phyloP scores from a whole-genome alignment of 106 monocot genomes.

The Acanthochlamys bracteata region DNA sequence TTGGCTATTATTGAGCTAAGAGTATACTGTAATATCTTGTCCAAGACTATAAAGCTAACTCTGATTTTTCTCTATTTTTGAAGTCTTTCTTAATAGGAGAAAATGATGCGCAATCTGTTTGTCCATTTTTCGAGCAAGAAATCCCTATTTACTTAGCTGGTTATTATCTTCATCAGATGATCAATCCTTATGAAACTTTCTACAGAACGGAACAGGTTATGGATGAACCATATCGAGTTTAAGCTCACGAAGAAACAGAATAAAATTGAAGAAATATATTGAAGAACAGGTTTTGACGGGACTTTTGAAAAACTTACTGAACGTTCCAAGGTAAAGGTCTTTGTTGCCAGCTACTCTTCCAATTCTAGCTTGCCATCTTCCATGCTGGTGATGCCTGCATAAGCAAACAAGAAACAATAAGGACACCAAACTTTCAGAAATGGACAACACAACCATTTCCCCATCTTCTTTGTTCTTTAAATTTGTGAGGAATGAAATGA shows the following conservation, averaged over 20 bases:
- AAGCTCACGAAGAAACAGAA: neutral
- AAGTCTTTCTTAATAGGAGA: too few species aligned
- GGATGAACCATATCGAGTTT: too few species aligned
- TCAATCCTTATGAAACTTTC: too few species aligned
- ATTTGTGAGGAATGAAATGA: neutral
- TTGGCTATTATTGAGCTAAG: too few species aligned
- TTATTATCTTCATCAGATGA: too few species aligned
- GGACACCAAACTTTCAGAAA: neutral
- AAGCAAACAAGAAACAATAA: neutral
- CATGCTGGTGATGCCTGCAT: conserved; percentile 93
- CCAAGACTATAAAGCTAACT: too few species aligned
- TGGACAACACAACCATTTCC: neutral
- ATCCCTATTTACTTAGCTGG: too few species aligned
- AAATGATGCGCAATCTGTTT: too few species aligned
- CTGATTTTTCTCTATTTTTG: too few species aligned
- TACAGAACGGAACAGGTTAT: too few species aligned
- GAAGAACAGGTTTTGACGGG: neutral
- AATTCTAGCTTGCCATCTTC: conserved; percentile 96
- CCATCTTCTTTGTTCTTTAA: neutral
- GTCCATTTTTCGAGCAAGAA: too few species aligned
- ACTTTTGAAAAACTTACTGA: conserved; percentile 50
- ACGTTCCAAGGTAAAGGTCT: conserved; percentile 98
- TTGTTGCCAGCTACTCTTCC: conserved; percentile 97
- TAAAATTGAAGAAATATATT: neutral
- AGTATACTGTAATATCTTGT: too few species aligned